Evolutionary conservation across 2,329 filamentous ascomycete species (phyloP), one percentile per base, ranked within the genome.

Genomic region (Pseudogymnoascus sp.): DNA sequence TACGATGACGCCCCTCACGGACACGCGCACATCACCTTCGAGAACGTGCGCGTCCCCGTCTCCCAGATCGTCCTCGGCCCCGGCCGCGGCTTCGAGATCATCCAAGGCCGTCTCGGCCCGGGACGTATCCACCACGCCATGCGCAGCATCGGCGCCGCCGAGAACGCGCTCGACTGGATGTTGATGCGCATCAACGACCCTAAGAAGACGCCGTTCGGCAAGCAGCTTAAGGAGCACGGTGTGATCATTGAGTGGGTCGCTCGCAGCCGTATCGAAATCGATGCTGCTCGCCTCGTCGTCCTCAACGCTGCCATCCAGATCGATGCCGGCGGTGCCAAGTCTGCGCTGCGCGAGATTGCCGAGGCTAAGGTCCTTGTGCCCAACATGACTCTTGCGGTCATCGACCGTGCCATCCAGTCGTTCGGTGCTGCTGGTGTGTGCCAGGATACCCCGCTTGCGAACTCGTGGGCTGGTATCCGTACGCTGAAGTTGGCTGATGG

Each of bases 1-100:
- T 97, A 92, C 78, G 95, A 97, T 75, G 95, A 99, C 71, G 95
- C 95, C n/a, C 95, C 95, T 2, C 95, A 99, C 76, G 95, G 95
- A 63, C 95, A 99, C 78, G 95, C 92, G 49, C 93, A 99, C 77
- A 86, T 99, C 73, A 84, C 81, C 37, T 97, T 99, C 78, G 82
- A 87, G 64, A 89, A 97, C 74, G 95, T 97, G 66, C 89, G 93
- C 64, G 90, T 99, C 0, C 93, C 93, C 6, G 86, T 82, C 34
- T 79, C 80, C 71, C 95, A 90, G 79, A 88, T 99, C 72, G 89
- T 97, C 9, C 88, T 99, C 3, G 93, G 95, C 65, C 91, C 95
- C 75, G 95, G 95, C 68, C 87, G 91, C 66, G 95, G 95, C 18
- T 99, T 99, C 75, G 95, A 99, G 77, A 96, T 99, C 73, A 97